phyloP scores from a whole-genome alignment of 192 early-diverging fungal genomes.

The Backusella sp. region DNA sequence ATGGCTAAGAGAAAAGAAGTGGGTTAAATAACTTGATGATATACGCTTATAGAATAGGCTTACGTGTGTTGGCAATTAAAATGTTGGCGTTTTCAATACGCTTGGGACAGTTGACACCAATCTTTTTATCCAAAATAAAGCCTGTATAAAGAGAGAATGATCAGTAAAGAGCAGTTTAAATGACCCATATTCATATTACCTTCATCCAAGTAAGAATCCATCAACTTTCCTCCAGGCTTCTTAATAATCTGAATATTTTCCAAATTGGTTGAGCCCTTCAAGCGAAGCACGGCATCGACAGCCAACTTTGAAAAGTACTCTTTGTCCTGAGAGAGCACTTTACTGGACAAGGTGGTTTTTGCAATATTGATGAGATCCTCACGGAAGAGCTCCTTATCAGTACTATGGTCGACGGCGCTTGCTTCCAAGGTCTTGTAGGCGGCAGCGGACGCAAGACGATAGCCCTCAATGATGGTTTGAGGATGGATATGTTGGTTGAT shows the following conservation, averaged over 20 bases:
- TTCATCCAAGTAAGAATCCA: slow-evolving; percentile 95
- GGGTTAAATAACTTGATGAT: no score
- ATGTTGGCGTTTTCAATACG: slow-evolving; percentile 94
- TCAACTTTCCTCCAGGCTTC: slow-evolving; percentile 92
- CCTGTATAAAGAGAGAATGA: slow-evolving; percentile 33
- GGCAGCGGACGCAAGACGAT: slow-evolving; percentile 79
- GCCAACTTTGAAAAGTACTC: slow-evolving; percentile 94
- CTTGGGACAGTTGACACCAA: slow-evolving; percentile 98
- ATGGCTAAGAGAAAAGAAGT: slow-evolving; percentile 50
- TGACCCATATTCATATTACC: slow-evolving; percentile 47
- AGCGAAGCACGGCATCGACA: slow-evolving; percentile 94
- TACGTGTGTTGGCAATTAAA: slow-evolving; percentile 97
- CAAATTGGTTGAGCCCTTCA: slow-evolving; percentile 89
- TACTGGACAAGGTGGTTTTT: slow-evolving; percentile 93
- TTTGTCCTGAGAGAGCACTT: slow-evolving; percentile 95
- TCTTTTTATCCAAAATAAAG: slow-evolving; percentile 99
- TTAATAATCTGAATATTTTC: slow-evolving; percentile 99
- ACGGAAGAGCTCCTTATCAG: slow-evolving; percentile 70
- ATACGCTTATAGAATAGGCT: no score
- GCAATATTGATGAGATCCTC: slow-evolving; percentile 97
- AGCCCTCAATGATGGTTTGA: slow-evolving; percentile 96
- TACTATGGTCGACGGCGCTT: slow-evolving; percentile 78
- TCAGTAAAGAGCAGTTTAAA: not conserved
- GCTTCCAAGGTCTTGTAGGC: slow-evolving; percentile 84
- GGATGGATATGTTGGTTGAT: slow-evolving; percentile 96